These are phyloP conservation scores for Phytophthora crassamura DNA, from an alignment of 352 stramenopile genomes.

Conservation along the genomic window DNA sequence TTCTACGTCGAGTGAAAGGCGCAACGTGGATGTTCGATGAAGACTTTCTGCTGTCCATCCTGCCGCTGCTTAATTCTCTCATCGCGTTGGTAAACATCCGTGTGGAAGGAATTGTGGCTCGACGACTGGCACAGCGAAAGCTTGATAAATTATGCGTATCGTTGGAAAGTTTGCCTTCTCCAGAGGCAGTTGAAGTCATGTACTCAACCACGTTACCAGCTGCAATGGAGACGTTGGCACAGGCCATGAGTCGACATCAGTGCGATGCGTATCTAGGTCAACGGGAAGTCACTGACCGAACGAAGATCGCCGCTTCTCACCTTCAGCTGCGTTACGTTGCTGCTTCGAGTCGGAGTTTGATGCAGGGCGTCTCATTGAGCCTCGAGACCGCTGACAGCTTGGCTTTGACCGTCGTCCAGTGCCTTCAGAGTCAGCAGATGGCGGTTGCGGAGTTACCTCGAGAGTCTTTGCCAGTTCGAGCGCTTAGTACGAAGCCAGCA, in stretches of 20 bases:
- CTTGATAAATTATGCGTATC: slow-evolving; percentile 31
- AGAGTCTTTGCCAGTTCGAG: slow-evolving; percentile 34
- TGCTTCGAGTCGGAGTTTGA: slow-evolving; percentile 56
- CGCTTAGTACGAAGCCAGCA: slow-evolving; percentile 36
- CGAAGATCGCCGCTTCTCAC: slow-evolving; percentile 19
- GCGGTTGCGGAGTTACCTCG: slow-evolving; percentile 41
- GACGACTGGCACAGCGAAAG: slow-evolving; percentile 35
- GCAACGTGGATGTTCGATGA: slow-evolving; percentile 66
- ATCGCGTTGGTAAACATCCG: slow-evolving; percentile 54
- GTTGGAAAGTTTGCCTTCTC: slow-evolving; percentile 24
- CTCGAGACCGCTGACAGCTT: slow-evolving; percentile 38
- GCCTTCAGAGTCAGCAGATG: slow-evolving; percentile 45
- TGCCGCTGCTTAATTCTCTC: slow-evolving; percentile 53
- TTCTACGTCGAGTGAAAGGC: slow-evolving; percentile 55
- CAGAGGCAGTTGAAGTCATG: slow-evolving; percentile 25
- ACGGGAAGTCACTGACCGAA: slow-evolving; percentile 18
- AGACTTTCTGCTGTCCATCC: slow-evolving; percentile 54
- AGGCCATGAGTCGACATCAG: slow-evolving; percentile 32
- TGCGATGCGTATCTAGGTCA: slow-evolving; percentile 69
- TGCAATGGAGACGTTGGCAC: slow-evolving; percentile 38
- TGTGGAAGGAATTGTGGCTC: slow-evolving; percentile 51
- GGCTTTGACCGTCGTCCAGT: slow-evolving; percentile 50
- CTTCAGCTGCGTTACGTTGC: slow-evolving; percentile 44
- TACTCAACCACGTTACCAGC: slow-evolving; percentile 27
- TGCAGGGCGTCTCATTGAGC: slow-evolving; percentile 47